Conservation (phyloP, 805 yeast species). For the Saccharomycopsis schoenii region DNA sequence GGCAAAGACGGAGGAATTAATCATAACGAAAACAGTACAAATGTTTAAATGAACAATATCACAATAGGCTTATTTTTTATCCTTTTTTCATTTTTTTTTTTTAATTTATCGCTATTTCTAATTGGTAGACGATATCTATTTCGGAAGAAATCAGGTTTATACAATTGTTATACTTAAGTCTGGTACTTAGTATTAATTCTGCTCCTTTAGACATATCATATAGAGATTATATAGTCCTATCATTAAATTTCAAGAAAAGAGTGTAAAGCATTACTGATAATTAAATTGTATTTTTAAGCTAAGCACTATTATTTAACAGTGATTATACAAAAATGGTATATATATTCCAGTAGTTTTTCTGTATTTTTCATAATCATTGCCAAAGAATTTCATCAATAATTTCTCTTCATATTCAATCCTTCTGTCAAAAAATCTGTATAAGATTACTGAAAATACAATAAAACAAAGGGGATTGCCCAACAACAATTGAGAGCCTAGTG, state of each 20-base stretch:
- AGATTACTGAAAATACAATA: conserved; percentile 40
- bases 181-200: too few species aligned
- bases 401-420: conserved; percentile 69
- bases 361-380: conserved; percentile 51
- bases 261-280: too few species aligned
- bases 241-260: too few species aligned
- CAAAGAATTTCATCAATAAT: conserved; percentile 59
- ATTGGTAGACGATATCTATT: background rate
- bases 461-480: conserved; percentile 57
- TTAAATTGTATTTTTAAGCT: background rate
- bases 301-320: background rate
- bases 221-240: too few species aligned
- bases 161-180: too few species aligned
- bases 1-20: background rate
- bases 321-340: conserved; percentile 47
- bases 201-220: too few species aligned
- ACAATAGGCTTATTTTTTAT: background rate
- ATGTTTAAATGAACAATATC: background rate
- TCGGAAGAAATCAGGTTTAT: background rate
- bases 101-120: too few species aligned
- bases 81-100: background rate
- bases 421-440: conserved; percentile 58
- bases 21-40: background rate
- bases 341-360: conserved; percentile 38
- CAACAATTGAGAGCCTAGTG: conserved; percentile 70